phyloP scores from a whole-genome alignment of 768 basidiomycete genomes.

The Russula brevipes region DNA sequence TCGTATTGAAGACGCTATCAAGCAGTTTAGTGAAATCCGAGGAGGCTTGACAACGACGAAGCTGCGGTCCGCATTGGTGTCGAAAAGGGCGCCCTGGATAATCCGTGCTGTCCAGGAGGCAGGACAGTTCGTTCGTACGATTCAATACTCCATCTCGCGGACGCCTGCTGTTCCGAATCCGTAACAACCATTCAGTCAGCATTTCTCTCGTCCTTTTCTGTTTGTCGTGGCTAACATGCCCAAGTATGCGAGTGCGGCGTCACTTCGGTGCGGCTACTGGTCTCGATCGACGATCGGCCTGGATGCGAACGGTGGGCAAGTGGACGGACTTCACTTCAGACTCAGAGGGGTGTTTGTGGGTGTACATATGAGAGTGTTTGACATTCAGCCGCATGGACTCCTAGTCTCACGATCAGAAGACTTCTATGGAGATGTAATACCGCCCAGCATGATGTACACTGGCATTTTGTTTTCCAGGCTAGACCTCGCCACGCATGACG shows the following conservation, averaged over 20 bases:
- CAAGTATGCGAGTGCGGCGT: background rate
- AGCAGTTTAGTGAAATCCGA: background rate
- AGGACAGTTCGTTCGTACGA: conserved; percentile 2
- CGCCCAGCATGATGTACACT: no score
- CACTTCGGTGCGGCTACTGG: background rate
- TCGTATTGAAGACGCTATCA: conserved; percentile 22
- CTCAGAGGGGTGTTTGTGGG: background rate
- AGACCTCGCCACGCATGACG: background rate
- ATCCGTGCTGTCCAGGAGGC: background rate
- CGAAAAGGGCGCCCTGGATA: background rate
- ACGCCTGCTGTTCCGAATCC: conserved; percentile 8
- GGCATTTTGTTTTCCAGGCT: background rate
- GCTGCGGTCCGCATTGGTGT: conserved; percentile 13
- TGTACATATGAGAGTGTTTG: background rate
- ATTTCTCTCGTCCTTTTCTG: background rate
- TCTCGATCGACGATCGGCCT: no score
- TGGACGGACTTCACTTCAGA: background rate
- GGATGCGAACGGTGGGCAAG: background rate
- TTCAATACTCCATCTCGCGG: conserved; percentile 1
- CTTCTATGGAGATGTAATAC: background rate
- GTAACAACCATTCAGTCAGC: background rate
- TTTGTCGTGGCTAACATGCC: background rate
- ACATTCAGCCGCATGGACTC: background rate
- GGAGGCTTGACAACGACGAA: conserved; percentile 1
- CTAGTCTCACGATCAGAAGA: background rate